These are phyloP conservation scores for Trichoderma atroviride DNA, from an alignment of 2,329 filamentous ascomycete genomes.

Conservation along the genomic window DNA sequence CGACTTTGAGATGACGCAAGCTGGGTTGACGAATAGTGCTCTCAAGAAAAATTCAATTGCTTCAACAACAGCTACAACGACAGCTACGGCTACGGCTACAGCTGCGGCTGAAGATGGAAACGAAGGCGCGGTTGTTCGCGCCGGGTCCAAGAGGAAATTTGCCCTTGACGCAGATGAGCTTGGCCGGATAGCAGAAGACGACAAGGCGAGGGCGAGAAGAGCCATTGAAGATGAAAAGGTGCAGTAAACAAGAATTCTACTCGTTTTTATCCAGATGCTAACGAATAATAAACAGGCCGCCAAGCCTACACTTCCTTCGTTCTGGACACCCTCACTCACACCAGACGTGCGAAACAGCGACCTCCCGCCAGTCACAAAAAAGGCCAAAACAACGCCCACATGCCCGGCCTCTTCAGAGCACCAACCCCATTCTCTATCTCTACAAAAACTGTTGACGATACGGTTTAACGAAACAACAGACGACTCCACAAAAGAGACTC, in stretches of 20 bases:
- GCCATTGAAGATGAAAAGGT: slow-evolving; percentile 75
- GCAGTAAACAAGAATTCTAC: slow-evolving; percentile 21
- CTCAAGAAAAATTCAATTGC: slow-evolving; percentile 43
- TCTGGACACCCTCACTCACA: slow-evolving; percentile 89
- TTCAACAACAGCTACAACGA: background rate
- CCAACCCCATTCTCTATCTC: slow-evolving; percentile 71
- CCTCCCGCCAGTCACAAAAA: slow-evolving; percentile 60
- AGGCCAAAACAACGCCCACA: slow-evolving; percentile 67
- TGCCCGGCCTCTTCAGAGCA: slow-evolving; percentile 74
- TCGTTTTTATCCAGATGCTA: slow-evolving; percentile 28
- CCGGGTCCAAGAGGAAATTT: slow-evolving; percentile 70
- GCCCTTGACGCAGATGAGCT: slow-evolving; percentile 74
- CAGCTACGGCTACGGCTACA: background rate
- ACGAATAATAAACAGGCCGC: slow-evolving; percentile 49
- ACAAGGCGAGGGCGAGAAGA: slow-evolving; percentile 69
- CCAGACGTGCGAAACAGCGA: slow-evolving; percentile 55
- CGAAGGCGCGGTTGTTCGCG: slow-evolving; percentile 23
- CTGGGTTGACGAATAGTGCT: slow-evolving; percentile 56
- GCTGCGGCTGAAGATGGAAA: background rate
- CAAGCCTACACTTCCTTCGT: slow-evolving; percentile 75
- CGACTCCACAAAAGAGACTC: slow-evolving; percentile 47
- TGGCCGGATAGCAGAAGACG: slow-evolving; percentile 67
- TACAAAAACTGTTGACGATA: slow-evolving; percentile 76
- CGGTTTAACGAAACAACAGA: slow-evolving; percentile 73
- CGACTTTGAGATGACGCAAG: slow-evolving; percentile 85